Percentiles rank a stretch among this genome's conserved stretches.
Evolutionary conservation across 129 eudicot genomes (phyloP).

Genomic region (Chrysanthemum makinoi): DNA sequence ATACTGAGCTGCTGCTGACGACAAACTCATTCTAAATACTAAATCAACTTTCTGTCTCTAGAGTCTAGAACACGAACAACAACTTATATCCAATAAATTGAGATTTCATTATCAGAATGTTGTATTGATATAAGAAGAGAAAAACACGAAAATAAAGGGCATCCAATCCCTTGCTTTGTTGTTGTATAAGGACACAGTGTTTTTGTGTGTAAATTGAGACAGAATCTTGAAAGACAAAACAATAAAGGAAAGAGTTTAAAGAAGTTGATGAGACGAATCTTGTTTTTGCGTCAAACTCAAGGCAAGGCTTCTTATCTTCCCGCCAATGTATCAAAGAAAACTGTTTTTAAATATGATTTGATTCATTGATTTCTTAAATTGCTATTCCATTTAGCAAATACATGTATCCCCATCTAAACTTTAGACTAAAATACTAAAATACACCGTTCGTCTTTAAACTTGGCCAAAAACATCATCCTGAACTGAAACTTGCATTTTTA

Average conservation of each 20-base stretch:
- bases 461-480: too few relatives aligned
- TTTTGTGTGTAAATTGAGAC: slow-evolving; percentile 3
- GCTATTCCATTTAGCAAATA: too few relatives aligned
- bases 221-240: background rate
- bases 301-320: background rate
- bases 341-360: too few relatives aligned
- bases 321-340: background rate
- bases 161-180: slow-evolving; percentile 1
- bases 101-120: background rate
- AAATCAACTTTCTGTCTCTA: background rate
- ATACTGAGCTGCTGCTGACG: slow-evolving; percentile 40
- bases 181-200: background rate
- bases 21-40: slow-evolving; percentile 30
- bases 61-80: too few relatives aligned
- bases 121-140: background rate
- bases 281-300: slow-evolving; percentile 1
- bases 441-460: too few relatives aligned
- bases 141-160: background rate
- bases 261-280: slow-evolving; percentile 14
- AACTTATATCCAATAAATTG: background rate
- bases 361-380: too few relatives aligned
- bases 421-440: too few relatives aligned
- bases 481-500: too few relatives aligned
- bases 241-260: background rate
- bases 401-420: too few relatives aligned